Conservation (phyloP, 805 yeast species). For the Hermanozyma aechmeae region DNA sequence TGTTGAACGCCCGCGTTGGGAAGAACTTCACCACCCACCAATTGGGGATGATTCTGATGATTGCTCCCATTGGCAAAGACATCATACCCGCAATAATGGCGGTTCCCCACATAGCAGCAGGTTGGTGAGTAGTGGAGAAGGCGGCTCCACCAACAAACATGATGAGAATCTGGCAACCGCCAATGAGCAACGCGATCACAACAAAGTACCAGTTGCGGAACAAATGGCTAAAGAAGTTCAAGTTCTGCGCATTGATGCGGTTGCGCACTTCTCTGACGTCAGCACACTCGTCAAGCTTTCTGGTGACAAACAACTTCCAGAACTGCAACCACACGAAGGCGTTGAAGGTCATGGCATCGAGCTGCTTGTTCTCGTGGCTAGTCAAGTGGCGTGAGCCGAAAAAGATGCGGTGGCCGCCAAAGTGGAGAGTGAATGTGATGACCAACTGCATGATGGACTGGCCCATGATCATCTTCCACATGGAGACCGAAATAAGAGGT, state of each 20-base stretch:
- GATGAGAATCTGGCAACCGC: slow-evolving; percentile 75
- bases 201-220: slow-evolving; percentile 78
- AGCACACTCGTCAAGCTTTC: slow-evolving; percentile 85
- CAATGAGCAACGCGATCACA: slow-evolving; percentile 62
- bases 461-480: slow-evolving; percentile 98
- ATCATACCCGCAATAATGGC: slow-evolving; percentile 74
- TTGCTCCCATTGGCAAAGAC: slow-evolving; percentile 70
- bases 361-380: slow-evolving; percentile 43
- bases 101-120: slow-evolving; percentile 83
- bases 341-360: slow-evolving; percentile 85
- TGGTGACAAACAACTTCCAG: slow-evolving; percentile 82
- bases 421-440: slow-evolving; percentile 75
- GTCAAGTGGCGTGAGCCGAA: slow-evolving; percentile 23
- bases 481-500: slow-evolving; percentile 77
- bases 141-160: slow-evolving; percentile 98
- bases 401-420: slow-evolving; percentile 62
- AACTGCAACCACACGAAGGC: slow-evolving; percentile 97
- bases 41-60: slow-evolving; percentile 80
- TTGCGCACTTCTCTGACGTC: slow-evolving; percentile 48
- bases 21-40: slow-evolving; percentile 53
- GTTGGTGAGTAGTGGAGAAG: slow-evolving; percentile 70
- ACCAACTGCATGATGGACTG: slow-evolving; percentile 73
- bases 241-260: slow-evolving; percentile 52
- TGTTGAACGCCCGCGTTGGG: slow-evolving; percentile 49
- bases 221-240: slow-evolving; percentile 77